Conservation (phyloP, 2,329 filamentous ascomycete genomes). For the Ilyonectria robusta region DNA sequence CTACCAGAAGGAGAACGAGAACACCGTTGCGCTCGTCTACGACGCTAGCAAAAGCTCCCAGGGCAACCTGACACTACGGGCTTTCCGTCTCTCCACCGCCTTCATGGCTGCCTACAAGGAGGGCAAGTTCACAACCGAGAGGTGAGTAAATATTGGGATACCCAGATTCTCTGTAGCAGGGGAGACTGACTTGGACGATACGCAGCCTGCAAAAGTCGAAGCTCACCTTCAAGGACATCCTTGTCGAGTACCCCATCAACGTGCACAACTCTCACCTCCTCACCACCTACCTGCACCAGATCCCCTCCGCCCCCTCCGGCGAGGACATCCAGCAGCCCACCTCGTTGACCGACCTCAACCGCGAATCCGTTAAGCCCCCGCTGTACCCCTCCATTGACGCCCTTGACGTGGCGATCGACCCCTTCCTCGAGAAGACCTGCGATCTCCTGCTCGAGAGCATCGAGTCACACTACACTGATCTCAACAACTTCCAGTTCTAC, state of each 20-base stretch:
- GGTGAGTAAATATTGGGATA: constrained; percentile 66
- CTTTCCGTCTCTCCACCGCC: constrained; percentile 87
- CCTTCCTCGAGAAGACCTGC: constrained; percentile 98
- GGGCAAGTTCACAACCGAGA: constrained; percentile 96
- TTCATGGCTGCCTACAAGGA: constrained; percentile 97
- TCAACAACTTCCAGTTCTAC: constrained; percentile 99
- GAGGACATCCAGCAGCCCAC: constrained; percentile 81
- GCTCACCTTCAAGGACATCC: constrained; percentile 92
- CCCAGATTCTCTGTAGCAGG: constrained; percentile 4
- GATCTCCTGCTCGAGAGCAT: constrained; percentile 97
- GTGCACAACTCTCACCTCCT: constrained; percentile 98
- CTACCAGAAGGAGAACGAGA: constrained; percentile 96
- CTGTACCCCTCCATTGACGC: constrained; percentile 91
- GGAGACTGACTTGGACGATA: constrained; percentile 33
- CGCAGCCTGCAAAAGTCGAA: constrained; percentile 92
- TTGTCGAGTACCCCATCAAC: constrained; percentile 88
- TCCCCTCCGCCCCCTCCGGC: constrained; percentile 75
- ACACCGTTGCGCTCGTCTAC: constrained; percentile 90
- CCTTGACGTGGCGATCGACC: constrained; percentile 94
- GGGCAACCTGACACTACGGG: constrained; percentile 89
- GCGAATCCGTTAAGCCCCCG: constrained; percentile 73
- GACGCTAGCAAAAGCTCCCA: constrained; percentile 96
- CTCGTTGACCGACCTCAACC: constrained; percentile 83
- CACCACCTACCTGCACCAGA: constrained; percentile 94
- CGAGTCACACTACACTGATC: constrained; percentile 97